Evolutionary conservation across 495 filamentous ascomycete species (phyloP), one percentile per base, ranked within the genome.

Genomic region (Podospora conica): DNA sequence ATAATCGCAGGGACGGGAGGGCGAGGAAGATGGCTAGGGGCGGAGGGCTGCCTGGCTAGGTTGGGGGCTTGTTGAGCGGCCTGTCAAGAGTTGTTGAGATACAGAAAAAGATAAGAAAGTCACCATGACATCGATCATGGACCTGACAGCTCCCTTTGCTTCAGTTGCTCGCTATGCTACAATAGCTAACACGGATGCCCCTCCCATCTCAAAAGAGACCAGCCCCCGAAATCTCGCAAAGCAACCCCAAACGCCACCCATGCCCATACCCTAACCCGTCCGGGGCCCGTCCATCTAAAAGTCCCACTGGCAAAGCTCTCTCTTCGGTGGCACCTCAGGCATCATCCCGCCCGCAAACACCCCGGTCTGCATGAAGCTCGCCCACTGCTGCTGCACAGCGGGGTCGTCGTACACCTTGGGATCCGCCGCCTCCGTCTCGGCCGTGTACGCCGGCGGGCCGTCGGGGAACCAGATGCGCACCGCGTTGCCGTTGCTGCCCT

Each of bases 11-110:
- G 66, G 86, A 93, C 65, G 87, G 90, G 72, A 78, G 88, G 48
- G 89, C 90, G 60, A 90, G 81, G 75, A 95, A 95, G 81, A 90
- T 94, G 82, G 87, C 86, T 21, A 82, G 87, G 48, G 85, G 83
- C 59, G 85, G 83, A 9, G 29, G 40, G 40, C 73, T 87, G 67
- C 78, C 84, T 48, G 85, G 81, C 10, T 69, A 56, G 55, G 11
- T 27, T 40, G 11, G 61, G 18, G 29, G 40, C 15, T 11, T 64
- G 15, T n/a, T 48, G 40, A 8, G 18, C 6, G n/a, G n/a, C 1
- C 8, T 48, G 40, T 48, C 18, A n/a, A 9, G 33, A 40, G 33
- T 3, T 11, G 29, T 0, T 3, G 29, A 33, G 29, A 33, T 11
- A 33, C 29, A 9, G n/a, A n/a, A n/a, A n/a, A 11, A 33, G 29